Conservation (phyloP, 805 yeast genomes). For the Saccharomyces cerevisiae region DNA sequence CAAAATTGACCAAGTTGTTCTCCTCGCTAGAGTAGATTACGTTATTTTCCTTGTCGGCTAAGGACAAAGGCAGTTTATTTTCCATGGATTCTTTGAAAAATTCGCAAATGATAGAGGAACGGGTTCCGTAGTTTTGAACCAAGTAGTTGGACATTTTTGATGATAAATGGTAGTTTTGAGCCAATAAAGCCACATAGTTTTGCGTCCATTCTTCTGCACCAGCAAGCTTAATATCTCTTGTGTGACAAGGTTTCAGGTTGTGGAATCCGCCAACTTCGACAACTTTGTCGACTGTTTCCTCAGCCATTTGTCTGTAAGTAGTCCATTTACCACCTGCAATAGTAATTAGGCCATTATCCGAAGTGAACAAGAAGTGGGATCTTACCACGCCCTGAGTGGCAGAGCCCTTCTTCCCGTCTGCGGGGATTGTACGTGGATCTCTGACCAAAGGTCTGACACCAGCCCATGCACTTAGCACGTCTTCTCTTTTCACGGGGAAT, state of each 20-base stretch:
- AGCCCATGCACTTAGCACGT: slow-evolving; percentile 92
- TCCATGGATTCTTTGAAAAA: slow-evolving; percentile 39
- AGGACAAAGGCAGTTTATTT: slow-evolving; percentile 59
- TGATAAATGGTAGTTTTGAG: slow-evolving; percentile 69
- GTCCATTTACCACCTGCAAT: slow-evolving; percentile 98
- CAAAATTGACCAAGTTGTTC: slow-evolving; percentile 13
- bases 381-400: slow-evolving; percentile 86
- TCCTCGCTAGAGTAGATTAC: background rate
- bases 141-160: slow-evolving; percentile 72
- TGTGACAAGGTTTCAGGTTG: slow-evolving; percentile 34
- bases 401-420: slow-evolving; percentile 37
- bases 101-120: slow-evolving; percentile 73
- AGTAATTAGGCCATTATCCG: slow-evolving; percentile 72
- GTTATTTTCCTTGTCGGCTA: slow-evolving; percentile 37
- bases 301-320: slow-evolving; percentile 95
- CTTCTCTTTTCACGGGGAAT: slow-evolving; percentile 81
- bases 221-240: slow-evolving; percentile 44
- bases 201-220: slow-evolving; percentile 80
- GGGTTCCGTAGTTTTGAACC: slow-evolving; percentile 80
- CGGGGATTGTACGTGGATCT: slow-evolving; percentile 48
- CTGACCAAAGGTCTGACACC: slow-evolving; percentile 93
- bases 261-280: slow-evolving; percentile 39
- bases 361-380: slow-evolving; percentile 69
- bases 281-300: slow-evolving; percentile 78
- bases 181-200: slow-evolving; percentile 67